Conservation (phyloP, 2,329 filamentous ascomycete genomes). For the Cytospora piceae region DNA sequence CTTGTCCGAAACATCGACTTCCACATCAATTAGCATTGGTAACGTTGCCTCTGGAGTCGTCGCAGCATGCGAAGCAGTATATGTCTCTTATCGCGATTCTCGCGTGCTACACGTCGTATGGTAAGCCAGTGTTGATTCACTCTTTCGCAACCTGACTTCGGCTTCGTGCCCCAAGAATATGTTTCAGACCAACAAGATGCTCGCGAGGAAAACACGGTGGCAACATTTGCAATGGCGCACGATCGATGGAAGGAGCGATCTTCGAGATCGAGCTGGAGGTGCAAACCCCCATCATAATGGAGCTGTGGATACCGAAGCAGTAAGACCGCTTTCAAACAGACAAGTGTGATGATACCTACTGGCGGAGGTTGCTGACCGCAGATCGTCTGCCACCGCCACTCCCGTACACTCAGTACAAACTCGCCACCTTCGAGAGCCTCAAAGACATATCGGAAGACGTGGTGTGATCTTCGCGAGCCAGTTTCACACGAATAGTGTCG, state of each 20-base stretch:
- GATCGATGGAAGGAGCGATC: background rate
- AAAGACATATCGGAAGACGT: background rate
- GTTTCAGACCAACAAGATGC: background rate
- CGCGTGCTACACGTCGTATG: background rate
- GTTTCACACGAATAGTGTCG: background rate
- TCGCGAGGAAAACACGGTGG: background rate
- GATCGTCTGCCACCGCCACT: background rate
- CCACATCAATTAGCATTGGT: too few relatives aligned
- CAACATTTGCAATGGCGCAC: background rate
- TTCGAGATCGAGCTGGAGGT: background rate
- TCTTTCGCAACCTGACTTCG: background rate
- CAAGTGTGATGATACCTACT: background rate
- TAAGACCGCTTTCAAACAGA: background rate
- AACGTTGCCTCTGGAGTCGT: too few relatives aligned
- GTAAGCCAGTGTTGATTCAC: background rate
- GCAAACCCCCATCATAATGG: background rate
- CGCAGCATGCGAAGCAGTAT: too few relatives aligned
- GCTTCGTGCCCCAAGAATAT: background rate
- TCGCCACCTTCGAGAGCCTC: background rate
- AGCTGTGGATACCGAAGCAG: background rate
- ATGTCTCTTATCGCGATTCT: background rate
- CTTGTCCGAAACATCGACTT: too few relatives aligned
- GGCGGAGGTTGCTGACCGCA: background rate
- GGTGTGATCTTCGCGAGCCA: background rate
- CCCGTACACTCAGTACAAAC: background rate